Base-by-base conservation (phyloP, 805 yeast species). In the Candida suzukii region DNA sequence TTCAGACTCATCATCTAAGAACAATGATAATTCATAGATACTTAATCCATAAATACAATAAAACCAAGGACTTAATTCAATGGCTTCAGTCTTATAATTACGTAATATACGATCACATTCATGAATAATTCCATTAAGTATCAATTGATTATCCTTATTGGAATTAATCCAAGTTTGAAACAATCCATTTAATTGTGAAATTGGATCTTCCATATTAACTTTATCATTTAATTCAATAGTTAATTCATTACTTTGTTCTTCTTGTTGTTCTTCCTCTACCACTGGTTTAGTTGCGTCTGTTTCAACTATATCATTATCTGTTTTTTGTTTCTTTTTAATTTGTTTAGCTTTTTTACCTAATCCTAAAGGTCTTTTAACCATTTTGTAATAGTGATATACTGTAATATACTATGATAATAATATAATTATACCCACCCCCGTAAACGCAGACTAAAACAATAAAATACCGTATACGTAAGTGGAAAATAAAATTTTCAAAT, bases 101-200 rank as follows among this genome's bases (percentile, higher is more conserved):
- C 90, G 69, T 48, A 88, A 67, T 27, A 88, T 58, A 38, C 95
- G 65, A 54, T 91, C 96, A 64, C 95, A 84, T 57, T 91, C 97
- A 52, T 90, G 96, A n/a, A 91, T 74, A 4, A 90, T 72, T 20
- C 96, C 97, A 53, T 88, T 84, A 43, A 84, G 57, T 28, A 84
- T 71, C 45, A 79, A 62, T 54, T 81, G 85, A 47, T 74, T 76
- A 19, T 80, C 83, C 42, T 74, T 74, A 4, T 73, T 77, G 2
- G 83, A 68, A 4, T 66, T 57, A 33, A 63, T 52, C 61, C 76
- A 86, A 3, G 86, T 78, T 14, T 67, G 62, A 83, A 90, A 87
- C 32, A 90, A 63, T 1, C 84, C 95, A 44, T 63, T 66, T 44
- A 90, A 62, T 58, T 88, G 95, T 7, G 78, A 78, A n/a, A 86